Evolutionary conservation across 495 filamentous ascomycete genomes (phyloP), one percentile per base, ranked within the genome.

Genomic region (Entonaema liquescens): DNA sequence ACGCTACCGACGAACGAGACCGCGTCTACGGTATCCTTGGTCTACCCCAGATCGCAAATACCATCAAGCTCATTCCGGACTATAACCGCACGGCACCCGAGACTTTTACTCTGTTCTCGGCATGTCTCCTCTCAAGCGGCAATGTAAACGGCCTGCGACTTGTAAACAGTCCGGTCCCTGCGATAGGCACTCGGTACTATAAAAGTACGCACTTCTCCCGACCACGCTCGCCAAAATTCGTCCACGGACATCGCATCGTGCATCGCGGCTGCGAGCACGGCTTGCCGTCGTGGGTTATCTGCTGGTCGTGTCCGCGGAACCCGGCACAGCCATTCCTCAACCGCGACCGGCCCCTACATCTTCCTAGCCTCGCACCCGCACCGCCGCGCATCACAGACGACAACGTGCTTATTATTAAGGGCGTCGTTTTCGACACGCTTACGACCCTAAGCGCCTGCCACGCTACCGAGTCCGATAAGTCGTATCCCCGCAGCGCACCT

Each of bases 1-100:
- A 60, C 11, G 62, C 69, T 17, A 72, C 63, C 17, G 69, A 72
- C 52, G 63, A 72, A 36, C 68, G 69, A 42, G 69, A 72, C 26
- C 69, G 65, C 38, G 56, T 72, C 7, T 72, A 72, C 47, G 69
- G 69, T 25, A 72, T 72, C 42, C 57, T 72, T 12, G 69, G 69
- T 38, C 33, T 72, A 1, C 69, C 69, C 2, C 65, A 59, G 13
- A 35, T 72, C 31, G 55, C 65, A 36, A 11, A 26, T 3, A 36
- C 31, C 13, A 53, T 70, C 26, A 35, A 69, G 21, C 35, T 72
- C n/a, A 17, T 58, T n/a, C 69, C 69, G 17, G 57, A 67, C 26
- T 72, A 72, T 31, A 61, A 55, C 31, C 64, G 17, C 38, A 72
- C 29, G 17, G 63, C 69, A 23, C 19, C 57, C 2, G 26, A 72